phyloP scores from a whole-genome alignment of 441 rosid species.

The Eruca vesicaria region DNA sequence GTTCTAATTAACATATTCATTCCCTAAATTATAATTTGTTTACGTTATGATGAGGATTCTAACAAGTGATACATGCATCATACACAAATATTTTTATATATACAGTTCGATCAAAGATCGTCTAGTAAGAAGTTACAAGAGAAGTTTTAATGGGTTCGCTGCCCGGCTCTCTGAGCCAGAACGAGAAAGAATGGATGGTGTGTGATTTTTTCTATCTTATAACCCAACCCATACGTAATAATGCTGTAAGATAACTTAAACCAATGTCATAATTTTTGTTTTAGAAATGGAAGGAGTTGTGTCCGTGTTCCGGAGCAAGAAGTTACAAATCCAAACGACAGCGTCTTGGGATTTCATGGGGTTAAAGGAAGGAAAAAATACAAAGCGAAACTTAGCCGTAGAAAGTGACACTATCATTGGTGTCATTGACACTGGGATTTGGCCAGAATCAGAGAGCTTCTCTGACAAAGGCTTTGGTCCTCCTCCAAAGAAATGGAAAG shows the following conservation, averaged over 20 bases:
- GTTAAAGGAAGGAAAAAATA: not conserved
- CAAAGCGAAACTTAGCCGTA: not conserved
- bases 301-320: not conserved
- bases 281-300: not conserved
- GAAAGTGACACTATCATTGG: not conserved
- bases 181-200: not conserved
- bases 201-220: too few species aligned
- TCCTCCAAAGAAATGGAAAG: not conserved
- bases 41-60: not conserved
- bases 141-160: not conserved
- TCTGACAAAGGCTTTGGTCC: not conserved
- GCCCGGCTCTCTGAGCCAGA: not conserved
- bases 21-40: not conserved
- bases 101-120: not conserved
- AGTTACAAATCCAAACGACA: not conserved
- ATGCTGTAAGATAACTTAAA: not conserved
- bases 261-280: not conserved
- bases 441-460: not conserved
- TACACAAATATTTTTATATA: too few species aligned
- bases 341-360: not conserved
- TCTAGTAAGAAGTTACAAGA: not conserved
- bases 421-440: not conserved
- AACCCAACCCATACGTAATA: too few species aligned
- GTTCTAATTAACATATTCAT: not conserved
- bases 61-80: not conserved